Percentiles rank a stretch among this genome's conserved stretches.
These are phyloP conservation scores for Melaleuca alternifolia DNA, from an alignment of 345 rosid species.

Conservation along the genomic window DNA sequence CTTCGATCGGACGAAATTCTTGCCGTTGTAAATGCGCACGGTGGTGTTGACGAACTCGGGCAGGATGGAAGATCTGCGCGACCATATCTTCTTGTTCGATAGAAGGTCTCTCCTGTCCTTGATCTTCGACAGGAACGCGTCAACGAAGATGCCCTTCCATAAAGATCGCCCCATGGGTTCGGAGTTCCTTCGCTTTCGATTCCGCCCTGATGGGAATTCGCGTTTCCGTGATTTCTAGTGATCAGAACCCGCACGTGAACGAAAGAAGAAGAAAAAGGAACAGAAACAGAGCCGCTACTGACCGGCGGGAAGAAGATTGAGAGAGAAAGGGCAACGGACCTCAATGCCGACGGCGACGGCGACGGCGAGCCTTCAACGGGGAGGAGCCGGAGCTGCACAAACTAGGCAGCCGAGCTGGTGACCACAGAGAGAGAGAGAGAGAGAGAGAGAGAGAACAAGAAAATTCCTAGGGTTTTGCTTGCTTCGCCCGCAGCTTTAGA, in stretches of 20 bases:
- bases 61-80: constrained; percentile 12
- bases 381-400: background rate
- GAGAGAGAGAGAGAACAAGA: background rate
- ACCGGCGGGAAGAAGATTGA: background rate
- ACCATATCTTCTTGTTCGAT: constrained; percentile 29
- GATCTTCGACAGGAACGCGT: constrained; percentile 22
- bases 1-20: constrained; percentile 30
- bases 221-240: background rate
- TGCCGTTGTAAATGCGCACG: constrained; percentile 37
- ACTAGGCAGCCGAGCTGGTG: background rate
- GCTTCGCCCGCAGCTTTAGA: background rate
- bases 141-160: constrained; percentile 18
- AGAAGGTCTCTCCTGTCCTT: constrained; percentile 10
- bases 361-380: background rate
- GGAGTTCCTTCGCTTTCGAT: background rate
- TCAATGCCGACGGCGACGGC: background rate
- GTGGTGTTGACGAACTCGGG: constrained; percentile 30
- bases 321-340: background rate
- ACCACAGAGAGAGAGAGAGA: background rate
- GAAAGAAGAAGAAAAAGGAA: background rate
- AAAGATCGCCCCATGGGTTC: background rate
- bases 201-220: background rate
- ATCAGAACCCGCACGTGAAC: background rate
- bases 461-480: background rate
- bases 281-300: background rate